Evolutionary conservation across 345 rosid genomes (phyloP).

Genomic region (Carallia pectinifolia): DNA sequence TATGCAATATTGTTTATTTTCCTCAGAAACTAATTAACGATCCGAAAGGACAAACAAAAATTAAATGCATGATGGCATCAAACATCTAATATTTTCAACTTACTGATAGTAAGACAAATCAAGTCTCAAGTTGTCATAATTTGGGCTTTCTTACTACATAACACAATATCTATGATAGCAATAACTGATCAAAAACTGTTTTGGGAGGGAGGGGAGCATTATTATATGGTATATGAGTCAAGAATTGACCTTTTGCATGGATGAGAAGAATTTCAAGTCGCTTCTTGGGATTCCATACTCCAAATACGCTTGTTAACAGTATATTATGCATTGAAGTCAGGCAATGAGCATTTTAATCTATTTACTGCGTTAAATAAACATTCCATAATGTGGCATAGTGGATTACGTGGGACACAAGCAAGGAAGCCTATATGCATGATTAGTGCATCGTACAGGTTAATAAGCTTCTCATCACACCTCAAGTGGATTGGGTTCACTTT

Average conservation of each 20-base stretch:
- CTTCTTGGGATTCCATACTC: conserved; percentile 27
- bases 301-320: conserved; percentile 24
- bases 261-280: conserved; percentile 18
- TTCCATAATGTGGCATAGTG: not conserved
- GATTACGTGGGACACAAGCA: conserved; percentile 10
- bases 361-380: not conserved
- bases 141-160: too few relatives aligned
- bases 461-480: conserved; percentile 50
- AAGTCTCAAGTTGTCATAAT: too few relatives aligned
- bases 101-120: too few relatives aligned
- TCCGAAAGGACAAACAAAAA: too few relatives aligned
- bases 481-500: conserved; percentile 32
- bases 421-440: conserved; percentile 77
- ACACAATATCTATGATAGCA: too few relatives aligned
- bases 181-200: not conserved
- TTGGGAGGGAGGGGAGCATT: not conserved
- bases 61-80: too few relatives aligned
- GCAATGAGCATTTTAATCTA: not conserved
- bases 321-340: not conserved
- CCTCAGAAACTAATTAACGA: too few relatives aligned
- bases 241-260: conserved; percentile 24
- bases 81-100: too few relatives aligned
- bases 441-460: conserved; percentile 83
- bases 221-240: not conserved
- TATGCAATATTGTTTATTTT: too few relatives aligned